phyloP scores from a whole-genome alignment of 2,329 filamentous ascomycete genomes.

The Colletotrichum magnum region DNA sequence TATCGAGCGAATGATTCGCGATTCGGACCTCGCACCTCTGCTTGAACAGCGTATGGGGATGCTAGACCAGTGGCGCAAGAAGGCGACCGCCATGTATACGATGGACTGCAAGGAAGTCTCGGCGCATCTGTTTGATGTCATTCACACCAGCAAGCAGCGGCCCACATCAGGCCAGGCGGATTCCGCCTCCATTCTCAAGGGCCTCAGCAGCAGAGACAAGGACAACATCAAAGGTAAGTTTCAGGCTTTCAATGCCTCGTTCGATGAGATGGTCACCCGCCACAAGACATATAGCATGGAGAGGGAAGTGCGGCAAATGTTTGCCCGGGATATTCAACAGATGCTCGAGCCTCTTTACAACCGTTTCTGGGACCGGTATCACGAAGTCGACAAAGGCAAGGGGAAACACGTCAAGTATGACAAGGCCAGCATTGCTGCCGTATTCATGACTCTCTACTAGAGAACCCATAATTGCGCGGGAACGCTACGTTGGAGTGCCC shows the following conservation, averaged over 20 bases:
- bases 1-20: slow-evolving; percentile 85
- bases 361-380: slow-evolving; percentile 96
- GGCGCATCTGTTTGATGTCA: slow-evolving; percentile 87
- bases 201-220: slow-evolving; percentile 89
- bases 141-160: slow-evolving; percentile 86
- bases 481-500: neutral
- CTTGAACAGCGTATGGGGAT: slow-evolving; percentile 76
- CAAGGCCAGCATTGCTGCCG: slow-evolving; percentile 82
- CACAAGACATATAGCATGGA: slow-evolving; percentile 94
- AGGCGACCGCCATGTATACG: slow-evolving; percentile 84
- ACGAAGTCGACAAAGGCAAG: slow-evolving; percentile 97
- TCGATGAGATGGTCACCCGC: slow-evolving; percentile 87
- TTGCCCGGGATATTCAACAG: slow-evolving; percentile 87
- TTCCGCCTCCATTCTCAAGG: slow-evolving; percentile 86
- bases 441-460: slow-evolving; percentile 69
- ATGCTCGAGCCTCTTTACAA: slow-evolving; percentile 96
- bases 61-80: slow-evolving; percentile 90
- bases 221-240: slow-evolving; percentile 98
- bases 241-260: slow-evolving; percentile 87
- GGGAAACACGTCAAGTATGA: slow-evolving; percentile 99
- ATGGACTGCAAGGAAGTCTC: slow-evolving; percentile 92
- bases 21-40: slow-evolving; percentile 82
- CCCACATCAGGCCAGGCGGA: slow-evolving; percentile 84
- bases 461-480: slow-evolving; percentile 17
- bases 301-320: slow-evolving; percentile 84